Evolutionary conservation across 345 rosid species (phyloP).

Genomic region (Pistacia atlantica): DNA sequence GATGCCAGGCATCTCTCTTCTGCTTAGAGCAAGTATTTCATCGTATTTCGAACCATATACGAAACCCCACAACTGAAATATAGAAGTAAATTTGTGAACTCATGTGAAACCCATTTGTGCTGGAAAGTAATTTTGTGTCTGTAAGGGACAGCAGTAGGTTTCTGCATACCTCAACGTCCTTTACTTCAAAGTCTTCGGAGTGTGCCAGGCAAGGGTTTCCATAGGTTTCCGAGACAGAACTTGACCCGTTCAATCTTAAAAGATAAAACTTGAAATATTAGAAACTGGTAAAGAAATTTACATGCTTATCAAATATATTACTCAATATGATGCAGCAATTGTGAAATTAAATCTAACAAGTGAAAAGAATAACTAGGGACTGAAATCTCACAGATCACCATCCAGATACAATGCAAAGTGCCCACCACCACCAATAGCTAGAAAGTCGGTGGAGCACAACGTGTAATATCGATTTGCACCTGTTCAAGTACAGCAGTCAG

Average conservation of each 20-base stretch:
- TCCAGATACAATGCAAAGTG: constrained; percentile 93
- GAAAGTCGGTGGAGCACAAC: constrained; percentile 71
- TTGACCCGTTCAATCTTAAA: constrained; percentile 79
- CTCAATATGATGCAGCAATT: background rate
- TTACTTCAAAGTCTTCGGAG: constrained; percentile 85
- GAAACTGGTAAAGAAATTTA: background rate
- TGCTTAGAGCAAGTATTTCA: constrained; percentile 73
- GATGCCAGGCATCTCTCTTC: constrained; percentile 68
- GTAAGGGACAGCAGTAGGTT: background rate
- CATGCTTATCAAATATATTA: no score
- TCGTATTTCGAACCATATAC: constrained; percentile 82
- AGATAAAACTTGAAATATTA: constrained; percentile 9
- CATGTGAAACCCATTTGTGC: no score
- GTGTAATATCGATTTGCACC: constrained; percentile 95
- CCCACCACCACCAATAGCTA: constrained; percentile 96
- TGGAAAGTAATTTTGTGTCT: no score
- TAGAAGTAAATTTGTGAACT: background rate
- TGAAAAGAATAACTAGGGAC: background rate
- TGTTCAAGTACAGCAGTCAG: constrained; percentile 40
- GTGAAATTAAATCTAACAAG: background rate
- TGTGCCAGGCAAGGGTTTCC: constrained; percentile 88
- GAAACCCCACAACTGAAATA: constrained; percentile 88
- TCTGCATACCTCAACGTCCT: constrained; percentile 81
- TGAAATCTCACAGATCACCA: constrained; percentile 72
- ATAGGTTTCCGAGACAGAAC: constrained; percentile 89